These are phyloP conservation scores for Malassezia sp. DNA, from an alignment of 1,284 basidiomycete species.

Conservation along the genomic window DNA sequence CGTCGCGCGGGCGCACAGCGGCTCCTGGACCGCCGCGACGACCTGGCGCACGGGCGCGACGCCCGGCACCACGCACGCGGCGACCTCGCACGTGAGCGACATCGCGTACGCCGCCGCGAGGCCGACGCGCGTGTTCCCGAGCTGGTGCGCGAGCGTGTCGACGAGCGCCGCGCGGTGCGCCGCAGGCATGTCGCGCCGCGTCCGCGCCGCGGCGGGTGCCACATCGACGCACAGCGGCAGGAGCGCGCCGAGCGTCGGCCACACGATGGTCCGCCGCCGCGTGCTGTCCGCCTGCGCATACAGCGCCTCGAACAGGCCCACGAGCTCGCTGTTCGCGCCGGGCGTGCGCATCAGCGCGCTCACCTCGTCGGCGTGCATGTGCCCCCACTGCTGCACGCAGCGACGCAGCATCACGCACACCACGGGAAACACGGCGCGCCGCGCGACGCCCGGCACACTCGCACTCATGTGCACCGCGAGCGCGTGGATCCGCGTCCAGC, in stretches of 20 bases:
- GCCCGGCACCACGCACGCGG: neutral
- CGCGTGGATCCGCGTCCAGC: neutral
- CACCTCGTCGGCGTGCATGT: conserved; percentile 1
- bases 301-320: conserved; percentile 6
- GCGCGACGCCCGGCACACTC: neutral
- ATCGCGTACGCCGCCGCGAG: neutral
- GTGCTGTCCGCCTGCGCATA: neutral
- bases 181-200: neutral
- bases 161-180: neutral
- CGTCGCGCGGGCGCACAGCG: too few species aligned
- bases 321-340: neutral
- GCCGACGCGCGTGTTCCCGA: neutral
- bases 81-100: neutral
- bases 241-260: conserved; percentile 9
- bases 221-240: neutral
- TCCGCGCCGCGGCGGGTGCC: neutral
- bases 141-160: conserved; percentile 3
- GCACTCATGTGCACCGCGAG: neutral
- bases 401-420: conserved; percentile 2
- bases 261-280: conserved; percentile 3
- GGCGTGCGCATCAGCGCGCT: too few species aligned
- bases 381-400: conserved; percentile 1
- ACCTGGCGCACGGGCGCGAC: neutral
- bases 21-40: neutral
- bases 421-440: neutral